These are phyloP conservation scores for Suaeda aralocaspica DNA, from an alignment of 148 eudicot species.

Conservation along the genomic window DNA sequence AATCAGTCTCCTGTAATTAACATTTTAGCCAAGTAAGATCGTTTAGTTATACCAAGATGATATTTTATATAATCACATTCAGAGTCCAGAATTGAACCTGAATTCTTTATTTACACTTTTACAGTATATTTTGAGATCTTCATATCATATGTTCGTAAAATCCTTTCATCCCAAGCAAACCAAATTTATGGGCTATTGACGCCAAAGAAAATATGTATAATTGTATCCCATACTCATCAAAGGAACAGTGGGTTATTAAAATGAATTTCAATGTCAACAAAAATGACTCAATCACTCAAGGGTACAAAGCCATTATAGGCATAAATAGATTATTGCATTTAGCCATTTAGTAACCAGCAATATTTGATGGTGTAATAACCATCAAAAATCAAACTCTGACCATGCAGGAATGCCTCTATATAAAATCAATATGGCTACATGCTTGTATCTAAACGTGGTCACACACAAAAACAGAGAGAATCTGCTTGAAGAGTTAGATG, in stretches of 20 bases:
- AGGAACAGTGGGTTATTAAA: no score
- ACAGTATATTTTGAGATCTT: no score
- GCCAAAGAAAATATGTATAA: no score
- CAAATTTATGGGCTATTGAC: no score
- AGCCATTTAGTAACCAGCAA: neutral
- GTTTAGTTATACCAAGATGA: neutral
- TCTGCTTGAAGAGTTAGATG: slow-evolving; percentile 11
- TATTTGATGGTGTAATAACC: neutral
- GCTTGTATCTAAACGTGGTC: no score
- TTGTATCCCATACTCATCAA: no score
- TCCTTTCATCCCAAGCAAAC: neutral
- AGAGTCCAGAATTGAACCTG: neutral
- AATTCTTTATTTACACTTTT: neutral
- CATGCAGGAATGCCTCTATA: neutral
- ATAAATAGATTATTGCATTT: neutral
- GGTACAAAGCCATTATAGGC: neutral
- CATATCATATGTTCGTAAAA: neutral
- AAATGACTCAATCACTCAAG: neutral
- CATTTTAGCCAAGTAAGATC: neutral
- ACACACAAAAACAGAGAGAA: neutral
- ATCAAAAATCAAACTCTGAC: neutral
- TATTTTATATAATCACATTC: neutral
- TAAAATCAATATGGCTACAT: neutral
- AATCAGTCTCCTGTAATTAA: neutral
- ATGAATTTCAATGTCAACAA: no score